A percentile compares a stretch with the other conserved stretches of the same genome.
These are phyloP conservation scores for Apocynum venetum DNA, from an alignment of 257 asterid species.

Conservation along the genomic window DNA sequence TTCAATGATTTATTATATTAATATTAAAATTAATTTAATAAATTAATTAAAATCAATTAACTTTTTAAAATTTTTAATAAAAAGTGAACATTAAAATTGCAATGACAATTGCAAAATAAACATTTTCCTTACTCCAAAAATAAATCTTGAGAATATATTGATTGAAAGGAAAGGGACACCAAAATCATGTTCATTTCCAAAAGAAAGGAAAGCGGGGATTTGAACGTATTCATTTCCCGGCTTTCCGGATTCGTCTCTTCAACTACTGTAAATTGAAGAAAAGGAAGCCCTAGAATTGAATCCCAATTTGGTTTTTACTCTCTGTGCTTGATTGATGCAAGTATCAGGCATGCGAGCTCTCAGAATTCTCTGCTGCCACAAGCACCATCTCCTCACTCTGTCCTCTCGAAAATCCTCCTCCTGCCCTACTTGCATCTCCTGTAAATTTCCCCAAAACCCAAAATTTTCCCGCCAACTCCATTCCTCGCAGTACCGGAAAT, in stretches of 20 bases:
- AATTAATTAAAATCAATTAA: no score
- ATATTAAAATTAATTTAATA: no score
- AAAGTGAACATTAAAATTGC: no score
- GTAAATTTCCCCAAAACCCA: constrained; percentile 30
- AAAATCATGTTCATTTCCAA: no score
- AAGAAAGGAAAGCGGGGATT: no score
- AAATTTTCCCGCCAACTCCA: constrained; percentile 30
- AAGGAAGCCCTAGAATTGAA: background rate
- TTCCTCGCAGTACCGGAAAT: constrained; percentile 28
- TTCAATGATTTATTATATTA: no score
- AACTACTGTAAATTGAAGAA: background rate
- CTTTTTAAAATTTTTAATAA: no score
- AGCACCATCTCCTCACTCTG: constrained; percentile 32
- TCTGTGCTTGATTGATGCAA: constrained; percentile 27
- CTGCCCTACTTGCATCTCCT: constrained; percentile 22
- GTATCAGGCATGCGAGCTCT: constrained; percentile 46
- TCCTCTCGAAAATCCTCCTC: constrained; percentile 9
- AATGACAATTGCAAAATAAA: no score
- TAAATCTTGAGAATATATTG: no score
- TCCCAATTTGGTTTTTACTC: background rate
- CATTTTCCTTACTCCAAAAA: no score
- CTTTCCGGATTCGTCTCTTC: background rate
- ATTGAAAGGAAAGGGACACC: no score
- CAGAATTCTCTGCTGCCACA: constrained; percentile 42
- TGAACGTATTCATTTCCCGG: no score